Evolutionary conservation across 2,329 filamentous ascomycete species (phyloP).

Genomic region (Trichoderma endophyticum): DNA sequence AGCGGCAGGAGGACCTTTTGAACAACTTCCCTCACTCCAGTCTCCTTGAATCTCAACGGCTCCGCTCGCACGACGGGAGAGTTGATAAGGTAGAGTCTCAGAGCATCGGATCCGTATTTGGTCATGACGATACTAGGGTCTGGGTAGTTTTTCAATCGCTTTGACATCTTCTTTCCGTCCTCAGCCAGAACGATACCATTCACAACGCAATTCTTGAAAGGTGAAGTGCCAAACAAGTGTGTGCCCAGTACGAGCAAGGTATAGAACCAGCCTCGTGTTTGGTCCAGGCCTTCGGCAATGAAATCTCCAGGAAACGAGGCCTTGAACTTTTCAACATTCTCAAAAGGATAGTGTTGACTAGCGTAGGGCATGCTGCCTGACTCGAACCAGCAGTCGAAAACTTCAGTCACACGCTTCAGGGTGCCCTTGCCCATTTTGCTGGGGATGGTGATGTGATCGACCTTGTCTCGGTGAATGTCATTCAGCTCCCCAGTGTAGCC

Average conservation of each 20-base stretch:
- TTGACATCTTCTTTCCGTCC: conserved; percentile 98
- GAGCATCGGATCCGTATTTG: conserved; percentile 85
- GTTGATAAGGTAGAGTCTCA: conserved; percentile 94
- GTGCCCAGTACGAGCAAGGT: conserved; percentile 85
- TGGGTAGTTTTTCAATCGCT: conserved; percentile 93
- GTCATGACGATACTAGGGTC: conserved; percentile 80
- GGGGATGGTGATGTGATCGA: conserved; percentile 91
- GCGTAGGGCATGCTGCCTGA: conserved; percentile 95
- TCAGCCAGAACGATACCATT: conserved; percentile 92
- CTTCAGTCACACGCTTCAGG: conserved; percentile 78
- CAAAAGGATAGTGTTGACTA: conserved; percentile 87
- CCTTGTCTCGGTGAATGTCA: conserved; percentile 88
- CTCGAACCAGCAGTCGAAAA: conserved; percentile 97
- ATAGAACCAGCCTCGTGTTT: conserved; percentile 97
- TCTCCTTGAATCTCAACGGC: conserved; percentile 85
- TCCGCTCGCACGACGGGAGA: conserved; percentile 92
- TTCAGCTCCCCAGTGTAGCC: conserved; percentile 80
- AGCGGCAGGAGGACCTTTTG: conserved; percentile 85
- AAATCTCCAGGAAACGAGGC: conserved; percentile 87
- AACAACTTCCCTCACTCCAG: conserved; percentile 91
- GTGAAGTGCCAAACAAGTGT: conserved; percentile 77
- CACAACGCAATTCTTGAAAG: conserved; percentile 95
- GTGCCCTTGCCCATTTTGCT: conserved; percentile 82
- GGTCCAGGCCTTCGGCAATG: conserved; percentile 88
- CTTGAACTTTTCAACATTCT: conserved; percentile 78